Evolutionary conservation across 768 basidiomycete species (phyloP).

Genomic region (Boletus coccyginus): DNA sequence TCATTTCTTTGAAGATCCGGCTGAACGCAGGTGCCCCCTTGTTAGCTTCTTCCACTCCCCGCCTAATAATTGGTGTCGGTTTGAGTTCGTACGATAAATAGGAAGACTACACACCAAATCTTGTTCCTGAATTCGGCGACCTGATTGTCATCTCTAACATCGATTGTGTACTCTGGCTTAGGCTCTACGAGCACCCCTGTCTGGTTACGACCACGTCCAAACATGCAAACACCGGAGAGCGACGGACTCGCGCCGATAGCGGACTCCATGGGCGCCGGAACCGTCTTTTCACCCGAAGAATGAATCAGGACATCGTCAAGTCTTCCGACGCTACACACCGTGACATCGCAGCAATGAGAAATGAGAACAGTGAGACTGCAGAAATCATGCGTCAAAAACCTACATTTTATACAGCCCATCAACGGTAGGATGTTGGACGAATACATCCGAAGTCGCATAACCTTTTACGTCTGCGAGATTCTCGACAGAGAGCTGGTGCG

Average conservation of each 20-base stretch:
- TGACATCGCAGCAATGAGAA: background rate
- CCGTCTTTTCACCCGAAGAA: constrained; percentile 29
- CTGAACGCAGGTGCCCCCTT: too few species aligned
- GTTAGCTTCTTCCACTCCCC: too few species aligned
- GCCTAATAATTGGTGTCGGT: too few species aligned
- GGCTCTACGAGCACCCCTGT: constrained; percentile 33
- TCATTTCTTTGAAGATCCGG: too few species aligned
- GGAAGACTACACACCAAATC: constrained; percentile 16
- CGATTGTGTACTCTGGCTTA: constrained; percentile 32
- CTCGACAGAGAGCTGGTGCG: background rate
- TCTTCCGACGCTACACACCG: background rate
- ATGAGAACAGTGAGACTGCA: background rate
- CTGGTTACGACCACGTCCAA: background rate
- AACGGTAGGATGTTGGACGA: background rate
- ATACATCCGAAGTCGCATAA: background rate
- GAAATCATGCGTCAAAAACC: background rate
- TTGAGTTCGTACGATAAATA: too few species aligned
- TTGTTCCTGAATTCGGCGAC: too few species aligned
- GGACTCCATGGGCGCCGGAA: constrained; percentile 17
- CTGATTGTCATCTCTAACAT: constrained; percentile 26
- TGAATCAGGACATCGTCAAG: background rate
- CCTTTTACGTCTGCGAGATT: background rate
- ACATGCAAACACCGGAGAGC: background rate
- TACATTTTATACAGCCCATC: background rate
- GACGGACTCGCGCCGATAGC: background rate